Evolutionary conservation across 495 filamentous ascomycete species (phyloP).

Genomic region (Xylaria bambusicola): DNA sequence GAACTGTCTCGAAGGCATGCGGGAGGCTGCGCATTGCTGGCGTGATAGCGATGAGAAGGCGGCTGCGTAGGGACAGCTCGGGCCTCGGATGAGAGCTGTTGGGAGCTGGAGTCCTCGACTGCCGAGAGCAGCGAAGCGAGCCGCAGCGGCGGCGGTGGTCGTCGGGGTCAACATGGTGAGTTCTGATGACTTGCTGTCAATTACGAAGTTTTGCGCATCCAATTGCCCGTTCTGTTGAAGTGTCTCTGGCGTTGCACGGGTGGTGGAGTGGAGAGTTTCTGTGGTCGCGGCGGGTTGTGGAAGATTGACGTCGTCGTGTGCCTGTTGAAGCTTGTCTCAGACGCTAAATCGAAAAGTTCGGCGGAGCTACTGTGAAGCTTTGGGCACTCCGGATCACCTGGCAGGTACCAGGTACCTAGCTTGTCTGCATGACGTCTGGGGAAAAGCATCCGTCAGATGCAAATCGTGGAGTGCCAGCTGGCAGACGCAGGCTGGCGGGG

Average conservation of each 20-base stretch:
- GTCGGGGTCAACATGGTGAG: conserved; percentile 33
- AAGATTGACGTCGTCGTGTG: conserved; percentile 20
- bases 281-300: conserved; percentile 4
- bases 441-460: not conserved
- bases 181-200: conserved; percentile 14
- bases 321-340: conserved; percentile 6
- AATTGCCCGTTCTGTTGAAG: not conserved
- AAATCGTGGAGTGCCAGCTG: not conserved
- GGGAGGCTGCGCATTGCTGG: conserved; percentile 24
- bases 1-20: conserved; percentile 20
- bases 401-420: too few species aligned
- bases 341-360: conserved; percentile 12
- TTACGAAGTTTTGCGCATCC: not conserved
- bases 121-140: conserved; percentile 28
- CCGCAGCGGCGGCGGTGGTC: conserved; percentile 27
- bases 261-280: conserved; percentile 16
- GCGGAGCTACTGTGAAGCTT: conserved; percentile 17
- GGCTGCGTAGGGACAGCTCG: conserved; percentile 30
- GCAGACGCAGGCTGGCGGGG: too few species aligned
- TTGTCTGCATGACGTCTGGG: not conserved
- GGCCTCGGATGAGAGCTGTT: conserved; percentile 28
- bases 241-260: conserved; percentile 8
- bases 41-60: conserved; percentile 21
- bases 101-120: conserved; percentile 31
- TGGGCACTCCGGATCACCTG: conserved; percentile 16